Conservation (phyloP, 1,284 basidiomycete species). For the Cerrena zonata region DNA sequence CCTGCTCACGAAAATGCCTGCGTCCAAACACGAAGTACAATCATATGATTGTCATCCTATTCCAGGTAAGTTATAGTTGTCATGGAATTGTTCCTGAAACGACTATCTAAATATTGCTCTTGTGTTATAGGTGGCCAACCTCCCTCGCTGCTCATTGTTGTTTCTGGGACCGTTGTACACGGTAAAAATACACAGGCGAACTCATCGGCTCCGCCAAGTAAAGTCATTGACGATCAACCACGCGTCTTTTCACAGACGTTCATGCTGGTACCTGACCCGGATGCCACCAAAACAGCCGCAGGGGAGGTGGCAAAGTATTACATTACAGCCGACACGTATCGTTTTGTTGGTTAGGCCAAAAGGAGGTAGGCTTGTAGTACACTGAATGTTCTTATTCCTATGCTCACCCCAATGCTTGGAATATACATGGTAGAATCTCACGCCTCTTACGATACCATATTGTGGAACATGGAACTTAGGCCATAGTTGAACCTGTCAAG, state of each 20-base stretch:
- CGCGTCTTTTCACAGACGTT: conserved; percentile 83
- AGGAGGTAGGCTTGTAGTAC: too few relatives aligned
- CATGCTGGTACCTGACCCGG: conserved; percentile 71
- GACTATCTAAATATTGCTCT: conserved; percentile 7
- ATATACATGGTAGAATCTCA: too few relatives aligned
- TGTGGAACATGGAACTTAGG: too few relatives aligned
- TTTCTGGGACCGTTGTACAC: conserved; percentile 73
- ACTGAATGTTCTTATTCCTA: background rate
- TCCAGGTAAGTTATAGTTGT: conserved; percentile 47
- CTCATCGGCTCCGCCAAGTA: conserved; percentile 43
- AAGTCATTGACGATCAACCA: conserved; percentile 67
- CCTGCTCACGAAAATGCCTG: conserved; percentile 64
- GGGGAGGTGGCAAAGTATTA: conserved; percentile 77
- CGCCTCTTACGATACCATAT: too few relatives aligned
- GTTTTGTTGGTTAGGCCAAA: conserved; percentile 76
- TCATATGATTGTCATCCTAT: conserved; percentile 85
- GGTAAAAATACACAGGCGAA: conserved; percentile 56
- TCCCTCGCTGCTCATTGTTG: conserved; percentile 70
- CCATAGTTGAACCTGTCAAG: too few relatives aligned
- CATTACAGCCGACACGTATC: conserved; percentile 65
- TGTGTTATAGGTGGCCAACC: conserved; percentile 55
- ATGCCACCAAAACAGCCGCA: conserved; percentile 51
- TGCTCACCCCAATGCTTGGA: background rate
- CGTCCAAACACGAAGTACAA: conserved; percentile 74
- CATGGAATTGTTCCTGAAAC: conserved; percentile 8